These are phyloP conservation scores for Termitomyces sp. DNA, from an alignment of 768 basidiomycete genomes.

Conservation along the genomic window DNA sequence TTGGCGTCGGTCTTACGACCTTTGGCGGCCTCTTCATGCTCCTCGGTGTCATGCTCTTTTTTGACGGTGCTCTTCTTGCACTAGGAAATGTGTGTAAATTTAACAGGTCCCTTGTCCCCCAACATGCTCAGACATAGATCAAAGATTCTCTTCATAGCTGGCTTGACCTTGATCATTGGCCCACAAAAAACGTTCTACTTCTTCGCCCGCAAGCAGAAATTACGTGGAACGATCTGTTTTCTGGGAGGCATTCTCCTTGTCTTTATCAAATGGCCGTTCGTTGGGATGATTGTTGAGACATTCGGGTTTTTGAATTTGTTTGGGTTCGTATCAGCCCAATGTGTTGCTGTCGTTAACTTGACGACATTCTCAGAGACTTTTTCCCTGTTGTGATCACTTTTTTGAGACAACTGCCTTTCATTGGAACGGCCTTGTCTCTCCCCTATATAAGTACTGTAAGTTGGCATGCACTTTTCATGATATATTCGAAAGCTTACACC, in stretches of 20 bases:
- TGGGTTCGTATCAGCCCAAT: conserved; percentile 50
- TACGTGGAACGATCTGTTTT: conserved; percentile 87
- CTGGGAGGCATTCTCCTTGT: conserved; percentile 88
- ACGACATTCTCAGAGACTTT: conserved; percentile 68
- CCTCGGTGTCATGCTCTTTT: conserved; percentile 92
- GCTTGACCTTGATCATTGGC: conserved; percentile 94
- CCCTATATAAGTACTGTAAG: conserved; percentile 85
- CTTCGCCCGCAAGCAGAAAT: conserved; percentile 92
- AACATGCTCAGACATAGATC: conserved; percentile 6
- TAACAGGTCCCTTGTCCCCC: not conserved
- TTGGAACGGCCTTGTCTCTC: conserved; percentile 81
- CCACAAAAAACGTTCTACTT: conserved; percentile 97
- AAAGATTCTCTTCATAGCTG: conserved; percentile 93
- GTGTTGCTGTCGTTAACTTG: not conserved
- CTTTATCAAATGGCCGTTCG: conserved; percentile 92
- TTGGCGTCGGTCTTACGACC: conserved; percentile 93
- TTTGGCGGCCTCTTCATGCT: conserved; percentile 96
- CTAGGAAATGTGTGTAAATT: conserved; percentile 77
- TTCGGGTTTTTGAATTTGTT: conserved; percentile 98
- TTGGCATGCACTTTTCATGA: conserved; percentile 6
- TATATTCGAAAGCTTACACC: not conserved
- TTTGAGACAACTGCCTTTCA: conserved; percentile 86
- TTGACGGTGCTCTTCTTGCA: conserved; percentile 92
- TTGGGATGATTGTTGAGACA: conserved; percentile 90
- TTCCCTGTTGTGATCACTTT: conserved; percentile 99